Evolutionary conservation across 345 rosid species (phyloP), one percentile per base, ranked within the genome.

Genomic region (Hevea brasiliensis): DNA sequence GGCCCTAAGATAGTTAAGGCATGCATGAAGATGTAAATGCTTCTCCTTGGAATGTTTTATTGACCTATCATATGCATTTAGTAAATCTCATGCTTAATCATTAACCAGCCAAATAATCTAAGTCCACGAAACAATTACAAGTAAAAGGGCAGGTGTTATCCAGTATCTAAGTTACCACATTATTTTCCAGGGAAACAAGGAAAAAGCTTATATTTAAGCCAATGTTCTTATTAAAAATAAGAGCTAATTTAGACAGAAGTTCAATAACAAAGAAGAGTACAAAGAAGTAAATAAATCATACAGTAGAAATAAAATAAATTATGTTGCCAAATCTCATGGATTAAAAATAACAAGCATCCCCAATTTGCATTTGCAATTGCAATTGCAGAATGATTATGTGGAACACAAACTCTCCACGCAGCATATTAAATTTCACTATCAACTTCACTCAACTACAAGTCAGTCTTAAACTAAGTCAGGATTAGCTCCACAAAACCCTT

Each of bases 81-180:
- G 41, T 47, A 61, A 69, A 68, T 17, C n/a, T 68, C 57, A 26
- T 41, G 11, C 57, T 61, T 60, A 26, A 68, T 48, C 29, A 29
- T 35, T 27, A 62, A 35, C 24, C 55, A 40, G 68, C 29, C 54
- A 27, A 51, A 54, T 54, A 18, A 18, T 54, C 29, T 29, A 42
- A 32, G 67, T 57, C 24, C 21, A 9, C 10, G 23, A 14, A 24
- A 21, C 12, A 21, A 58, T 55, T 55, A 12, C 14, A 32, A 48
- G 13, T 40, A 0, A 42, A 23, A 10, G 0, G 2, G 10, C 2
- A 14, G 11, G 47, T 26, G 7, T 12, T 45, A 65, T 23, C 23
- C 27, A 35, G 51, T 53, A 41, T 14, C 41, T 29, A 48, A 54
- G 41, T 29, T 7, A 15, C 8, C 8, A 29, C 8, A 29, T 29